These are phyloP conservation scores for Chalara sp. DNA, from an alignment of 2,329 filamentous ascomycete species.

Conservation along the genomic window DNA sequence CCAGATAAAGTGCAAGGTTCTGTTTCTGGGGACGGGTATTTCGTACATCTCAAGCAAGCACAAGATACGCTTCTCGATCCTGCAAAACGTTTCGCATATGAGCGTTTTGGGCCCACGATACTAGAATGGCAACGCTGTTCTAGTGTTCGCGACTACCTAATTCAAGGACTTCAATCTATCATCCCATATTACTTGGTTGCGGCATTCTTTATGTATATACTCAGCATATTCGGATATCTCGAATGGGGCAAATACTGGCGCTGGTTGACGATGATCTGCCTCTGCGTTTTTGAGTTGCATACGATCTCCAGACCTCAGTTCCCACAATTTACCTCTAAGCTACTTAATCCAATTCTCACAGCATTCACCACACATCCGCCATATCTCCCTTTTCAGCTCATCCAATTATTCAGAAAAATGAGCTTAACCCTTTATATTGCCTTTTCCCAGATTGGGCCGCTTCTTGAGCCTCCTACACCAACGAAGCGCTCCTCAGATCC, in stretches of 20 bases:
- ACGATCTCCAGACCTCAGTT: constrained; percentile 47
- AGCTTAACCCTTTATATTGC: constrained; percentile 77
- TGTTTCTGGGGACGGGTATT: constrained; percentile 43
- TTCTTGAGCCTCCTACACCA: constrained; percentile 38
- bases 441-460: constrained; percentile 70
- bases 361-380: constrained; percentile 42
- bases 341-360: constrained; percentile 38
- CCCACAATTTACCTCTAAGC: constrained; percentile 36
- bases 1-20: constrained; percentile 64
- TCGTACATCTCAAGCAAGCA: constrained; percentile 76
- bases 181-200: constrained; percentile 53
- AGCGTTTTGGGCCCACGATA: constrained; percentile 74
- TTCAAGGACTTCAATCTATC: constrained; percentile 54
- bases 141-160: constrained; percentile 67
- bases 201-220: constrained; percentile 49
- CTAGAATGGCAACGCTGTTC: constrained; percentile 58
- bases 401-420: constrained; percentile 68
- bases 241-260: constrained; percentile 61
- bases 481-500: constrained; percentile 46
- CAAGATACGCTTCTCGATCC: constrained; percentile 77
- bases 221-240: constrained; percentile 61
- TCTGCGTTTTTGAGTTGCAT: constrained; percentile 52
- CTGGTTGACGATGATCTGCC: constrained; percentile 48
- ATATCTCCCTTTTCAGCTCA: constrained; percentile 79
- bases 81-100: constrained; percentile 77